Percentiles rank a stretch among this genome's conserved stretches.
These are phyloP conservation scores for Chaetoceros muelleri DNA, from an alignment of 108 stramenopile species.

Conservation along the genomic window DNA sequence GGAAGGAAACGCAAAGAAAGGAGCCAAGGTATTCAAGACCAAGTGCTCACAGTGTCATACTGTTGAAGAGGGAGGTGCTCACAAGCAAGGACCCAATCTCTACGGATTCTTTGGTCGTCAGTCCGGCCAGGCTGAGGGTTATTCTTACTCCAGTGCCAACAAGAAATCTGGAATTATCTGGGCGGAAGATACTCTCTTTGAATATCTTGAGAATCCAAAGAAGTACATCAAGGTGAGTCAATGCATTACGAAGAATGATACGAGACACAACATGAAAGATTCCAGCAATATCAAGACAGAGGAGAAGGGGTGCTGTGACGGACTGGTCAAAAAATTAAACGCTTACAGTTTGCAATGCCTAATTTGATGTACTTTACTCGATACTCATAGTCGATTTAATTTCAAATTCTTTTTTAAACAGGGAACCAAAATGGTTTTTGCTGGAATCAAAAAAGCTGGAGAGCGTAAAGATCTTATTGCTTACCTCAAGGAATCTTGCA, in stretches of 20 bases:
- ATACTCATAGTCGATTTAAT: too few relatives aligned
- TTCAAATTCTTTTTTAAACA: conserved; percentile 13
- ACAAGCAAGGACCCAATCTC: conserved; percentile 99
- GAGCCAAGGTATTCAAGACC: conserved; percentile 90
- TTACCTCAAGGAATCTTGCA: conserved; percentile 89
- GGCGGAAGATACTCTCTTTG: conserved; percentile 94
- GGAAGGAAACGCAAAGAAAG: conserved; percentile 71
- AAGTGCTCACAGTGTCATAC: conserved; percentile 99
- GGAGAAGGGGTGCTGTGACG: conserved; percentile 2
- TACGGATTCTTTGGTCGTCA: conserved; percentile 97
- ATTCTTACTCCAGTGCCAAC: conserved; percentile 95
- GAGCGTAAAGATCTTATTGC: conserved; percentile 98
- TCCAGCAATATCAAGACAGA: background rate
- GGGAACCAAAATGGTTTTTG: conserved; percentile 99
- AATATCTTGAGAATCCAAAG: conserved; percentile 97
- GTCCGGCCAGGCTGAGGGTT: conserved; percentile 93
- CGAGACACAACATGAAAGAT: background rate
- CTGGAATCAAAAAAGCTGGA: conserved; percentile 95
- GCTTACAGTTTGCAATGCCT: too few relatives aligned
- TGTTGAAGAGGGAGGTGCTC: conserved; percentile 91
- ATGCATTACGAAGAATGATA: conserved; percentile 4
- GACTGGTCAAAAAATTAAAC: conserved; percentile 1
- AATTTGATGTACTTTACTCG: too few relatives aligned
- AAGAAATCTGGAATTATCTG: conserved; percentile 94
- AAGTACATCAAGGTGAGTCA: conserved; percentile 99